phyloP scores from a whole-genome alignment of 257 asterid species.

The Mentha longifolia region DNA sequence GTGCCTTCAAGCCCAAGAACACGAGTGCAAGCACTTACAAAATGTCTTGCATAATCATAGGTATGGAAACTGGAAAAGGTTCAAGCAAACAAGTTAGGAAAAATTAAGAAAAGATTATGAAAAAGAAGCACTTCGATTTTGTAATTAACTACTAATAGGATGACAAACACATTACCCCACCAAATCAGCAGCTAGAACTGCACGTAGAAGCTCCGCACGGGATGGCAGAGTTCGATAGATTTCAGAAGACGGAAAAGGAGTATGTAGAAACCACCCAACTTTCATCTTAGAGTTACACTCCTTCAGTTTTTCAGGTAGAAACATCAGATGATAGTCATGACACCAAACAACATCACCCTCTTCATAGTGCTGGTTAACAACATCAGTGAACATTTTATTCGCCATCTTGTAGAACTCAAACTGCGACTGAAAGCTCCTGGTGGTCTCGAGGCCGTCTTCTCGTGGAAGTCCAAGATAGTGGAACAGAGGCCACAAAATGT shows the following conservation, averaged over 20 bases:
- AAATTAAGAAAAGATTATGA: too few relatives aligned
- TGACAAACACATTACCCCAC: conserved; percentile 64
- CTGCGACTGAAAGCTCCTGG: conserved; percentile 90
- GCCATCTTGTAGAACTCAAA: conserved; percentile 84
- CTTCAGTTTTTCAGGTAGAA: conserved; percentile 82
- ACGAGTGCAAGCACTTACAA: conserved; percentile 93
- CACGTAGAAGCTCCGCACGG: conserved; percentile 76
- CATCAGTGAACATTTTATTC: conserved; percentile 92
- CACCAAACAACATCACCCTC: conserved; percentile 98
- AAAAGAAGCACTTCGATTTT: not conserved
- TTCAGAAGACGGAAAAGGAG: conserved; percentile 98
- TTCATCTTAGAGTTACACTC: conserved; percentile 71
- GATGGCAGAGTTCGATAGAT: conserved; percentile 91
- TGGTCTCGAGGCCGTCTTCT: conserved; percentile 90
- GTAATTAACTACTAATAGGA: conserved; percentile 3
- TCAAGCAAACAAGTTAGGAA: not conserved
- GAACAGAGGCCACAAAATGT: conserved; percentile 89
- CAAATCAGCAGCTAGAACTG: conserved; percentile 90
- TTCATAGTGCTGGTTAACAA: conserved; percentile 67
- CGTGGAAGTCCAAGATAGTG: conserved; percentile 97
- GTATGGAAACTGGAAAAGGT: conserved; percentile 82
- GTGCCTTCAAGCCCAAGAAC: conserved; percentile 96
- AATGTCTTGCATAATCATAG: conserved; percentile 94
- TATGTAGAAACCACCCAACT: conserved; percentile 97
- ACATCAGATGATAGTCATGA: conserved; percentile 96